Base-by-base conservation (phyloP, 1,284 basidiomycete species). In the Microbotryum violaceum region DNA sequence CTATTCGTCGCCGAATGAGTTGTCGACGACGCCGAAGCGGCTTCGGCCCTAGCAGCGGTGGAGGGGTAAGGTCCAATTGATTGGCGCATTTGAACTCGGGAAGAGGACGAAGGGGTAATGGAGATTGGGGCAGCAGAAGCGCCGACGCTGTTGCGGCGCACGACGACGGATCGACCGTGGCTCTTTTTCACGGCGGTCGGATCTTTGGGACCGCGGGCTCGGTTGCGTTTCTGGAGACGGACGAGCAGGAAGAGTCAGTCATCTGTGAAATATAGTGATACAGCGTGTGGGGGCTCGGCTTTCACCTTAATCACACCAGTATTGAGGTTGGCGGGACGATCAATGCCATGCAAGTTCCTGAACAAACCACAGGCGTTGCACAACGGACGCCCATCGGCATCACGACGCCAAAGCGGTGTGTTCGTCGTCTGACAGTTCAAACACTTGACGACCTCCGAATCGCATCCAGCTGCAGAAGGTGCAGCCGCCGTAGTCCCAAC, bases 331-430 rank as follows among this genome's bases (percentile, higher is more conserved):
- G 76, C 69, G 1, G 77, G 77, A 3, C 77, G 71, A 50, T 77
- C 73, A 29, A 76, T 73, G 20, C 76, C 76, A 58, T 78, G 77
- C 31, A 78, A 65, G 61, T 77, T 76, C 51, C 75, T 72, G 73
- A 78, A 78, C 14, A 78, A 72, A 4, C 77, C 76, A 60, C 77
- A 78, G 3, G 76, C 76, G 61, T 78, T 78, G 70, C 77, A 78
- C 6, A 78, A 68, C 12, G 76, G 76, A 49, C 74, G 71, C 2
- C 77, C 77, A 37, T 77, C 74, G 20, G 74, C 73, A 57, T 77
- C 76, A 20, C 77, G 74, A 25, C 77, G 72, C 77, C 77, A 78
- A 20, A 78, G 71, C 14, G 77, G 77, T 14, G 77, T 78, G 69
- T 74, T 77, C 61, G 62, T 58, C 10, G 67, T 68, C 42, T 54